A percentile compares a stretch with the other conserved stretches of the same genome.
These are phyloP conservation scores for Tremella mesenterica DNA, from an alignment of 768 basidiomycete species.

Conservation along the genomic window DNA sequence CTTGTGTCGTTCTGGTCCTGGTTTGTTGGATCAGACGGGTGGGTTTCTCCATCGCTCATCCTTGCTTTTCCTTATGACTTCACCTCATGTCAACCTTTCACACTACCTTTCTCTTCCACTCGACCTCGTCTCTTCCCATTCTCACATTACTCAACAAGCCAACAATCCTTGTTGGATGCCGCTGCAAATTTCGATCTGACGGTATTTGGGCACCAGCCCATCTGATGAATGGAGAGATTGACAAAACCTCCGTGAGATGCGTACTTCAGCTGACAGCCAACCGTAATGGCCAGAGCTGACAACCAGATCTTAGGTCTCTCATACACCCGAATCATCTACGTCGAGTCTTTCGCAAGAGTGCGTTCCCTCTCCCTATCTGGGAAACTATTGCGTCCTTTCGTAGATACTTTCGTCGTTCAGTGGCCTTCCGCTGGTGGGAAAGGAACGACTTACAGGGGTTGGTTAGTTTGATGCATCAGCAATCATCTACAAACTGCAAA, in stretches of 20 bases:
- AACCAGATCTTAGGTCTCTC: constrained; percentile 64
- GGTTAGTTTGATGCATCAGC: neutral
- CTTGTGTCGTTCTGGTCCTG: constrained; percentile 69
- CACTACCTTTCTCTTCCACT: neutral
- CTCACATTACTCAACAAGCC: no score
- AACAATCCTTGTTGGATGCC: no score
- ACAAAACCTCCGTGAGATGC: neutral
- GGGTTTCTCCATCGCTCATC: constrained; percentile 33
- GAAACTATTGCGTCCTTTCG: constrained; percentile 67
- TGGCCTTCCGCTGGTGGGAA: constrained; percentile 56
- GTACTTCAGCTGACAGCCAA: neutral
- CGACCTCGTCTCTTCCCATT: neutral
- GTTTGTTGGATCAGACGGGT: constrained; percentile 67
- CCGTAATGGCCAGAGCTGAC: neutral
- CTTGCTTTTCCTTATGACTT: neutral
- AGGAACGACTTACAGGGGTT: neutral
- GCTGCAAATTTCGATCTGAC: no score
- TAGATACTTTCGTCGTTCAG: constrained; percentile 86
- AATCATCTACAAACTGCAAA: no score
- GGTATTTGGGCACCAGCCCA: no score
- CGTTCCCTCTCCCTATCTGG: constrained; percentile 71
- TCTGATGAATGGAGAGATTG: neutral
- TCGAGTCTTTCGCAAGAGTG: constrained; percentile 91
- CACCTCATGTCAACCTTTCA: neutral
- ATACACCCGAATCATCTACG: constrained; percentile 67